Percentiles rank a stretch among this genome's conserved stretches.
These are phyloP conservation scores for Fulvia fulva DNA, from an alignment of 2,329 filamentous ascomycete genomes.

Conservation along the genomic window DNA sequence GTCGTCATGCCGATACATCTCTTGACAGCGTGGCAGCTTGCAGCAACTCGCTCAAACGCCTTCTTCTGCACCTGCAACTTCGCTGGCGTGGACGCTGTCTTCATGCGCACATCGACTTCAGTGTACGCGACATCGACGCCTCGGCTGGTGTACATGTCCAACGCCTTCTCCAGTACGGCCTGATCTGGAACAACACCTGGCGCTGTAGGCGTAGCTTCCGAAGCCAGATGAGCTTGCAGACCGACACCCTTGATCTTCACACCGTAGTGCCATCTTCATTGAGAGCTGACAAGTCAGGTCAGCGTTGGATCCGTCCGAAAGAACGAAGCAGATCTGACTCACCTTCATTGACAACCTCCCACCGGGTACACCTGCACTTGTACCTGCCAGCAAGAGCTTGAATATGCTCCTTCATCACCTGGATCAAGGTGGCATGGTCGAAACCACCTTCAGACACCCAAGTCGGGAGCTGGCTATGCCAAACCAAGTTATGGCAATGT, in stretches of 20 bases:
- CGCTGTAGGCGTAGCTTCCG: conserved; percentile 32
- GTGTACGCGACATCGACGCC: conserved; percentile 58
- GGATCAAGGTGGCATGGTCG: conserved; percentile 39
- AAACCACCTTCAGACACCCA: conserved; percentile 36
- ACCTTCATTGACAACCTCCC: conserved; percentile 40
- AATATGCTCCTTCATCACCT: conserved; percentile 41
- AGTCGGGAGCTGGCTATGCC: conserved; percentile 39
- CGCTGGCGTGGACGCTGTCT: conserved; percentile 25
- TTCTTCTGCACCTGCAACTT: conserved; percentile 19
- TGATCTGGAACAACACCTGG: conserved; percentile 4
- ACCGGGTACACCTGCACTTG: conserved; percentile 37
- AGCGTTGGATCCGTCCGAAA: conserved; percentile 16
- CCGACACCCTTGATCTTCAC: conserved; percentile 40
- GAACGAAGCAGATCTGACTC: conserved; percentile 19
- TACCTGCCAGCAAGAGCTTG: conserved; percentile 37
- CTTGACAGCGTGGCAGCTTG: neutral
- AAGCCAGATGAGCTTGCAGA: conserved; percentile 51
- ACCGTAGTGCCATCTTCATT: conserved; percentile 15
- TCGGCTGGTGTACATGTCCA: conserved; percentile 49
- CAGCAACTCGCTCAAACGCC: too few relatives aligned
- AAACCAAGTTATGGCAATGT: conserved; percentile 40
- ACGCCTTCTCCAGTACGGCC: conserved; percentile 37
- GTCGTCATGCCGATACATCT: neutral
- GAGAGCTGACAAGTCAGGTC: conserved; percentile 10
- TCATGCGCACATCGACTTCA: conserved; percentile 57